Evolutionary conservation across 2,329 filamentous ascomycete genomes (phyloP), one percentile per base, ranked within the genome.

Genomic region (Aspergillus sp.): DNA sequence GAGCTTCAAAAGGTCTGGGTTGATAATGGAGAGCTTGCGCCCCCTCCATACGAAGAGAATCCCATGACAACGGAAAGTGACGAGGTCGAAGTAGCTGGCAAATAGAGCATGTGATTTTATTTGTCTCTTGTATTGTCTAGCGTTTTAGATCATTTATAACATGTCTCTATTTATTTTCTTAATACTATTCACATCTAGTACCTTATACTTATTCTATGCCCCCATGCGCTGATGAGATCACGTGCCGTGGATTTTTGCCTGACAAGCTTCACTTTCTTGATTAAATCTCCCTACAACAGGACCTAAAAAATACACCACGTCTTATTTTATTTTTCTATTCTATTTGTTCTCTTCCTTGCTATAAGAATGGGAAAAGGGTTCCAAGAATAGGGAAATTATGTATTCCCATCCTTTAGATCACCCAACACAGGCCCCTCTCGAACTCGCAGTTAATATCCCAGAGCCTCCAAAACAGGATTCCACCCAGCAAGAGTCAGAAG

Each of bases 1-100:
- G 93, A 99, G 77, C 78, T 99, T 58, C 86, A 75, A 42, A 80
- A 80, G 62, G 86, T 88, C 5, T 87, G 85, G 81, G 76, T 86
- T 20, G 75, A 78, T n/a, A 79, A 70, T 15, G 70, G 69, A 24
- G 72, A 75, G 57, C 66, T 75, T 61, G 66, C 68, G n/a, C 73
- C 70, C 17, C 73, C 75, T 7, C 69, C 74, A 24, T 73, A 73
- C 53, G 64, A 70, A 24, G 56, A 54, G 40, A 47, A 37, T 12
- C 17, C 42, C 22, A 50, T 15, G 34, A 41, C 48, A 19, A 66
- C 70, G 47, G 65, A 69, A 24, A 57, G 47, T 30, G 65, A 61
- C 51, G 52, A 61, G 52, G 54, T 46, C 4, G 48, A 54, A 37
- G 59, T 55, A 27, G 55, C 51, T 39, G 46, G 20, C 12, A 41